A percentile compares a stretch with the other conserved stretches of the same genome.
Evolutionary conservation across 2,329 filamentous ascomycete genomes (phyloP).

Genomic region (Talaromyces pinophilus): DNA sequence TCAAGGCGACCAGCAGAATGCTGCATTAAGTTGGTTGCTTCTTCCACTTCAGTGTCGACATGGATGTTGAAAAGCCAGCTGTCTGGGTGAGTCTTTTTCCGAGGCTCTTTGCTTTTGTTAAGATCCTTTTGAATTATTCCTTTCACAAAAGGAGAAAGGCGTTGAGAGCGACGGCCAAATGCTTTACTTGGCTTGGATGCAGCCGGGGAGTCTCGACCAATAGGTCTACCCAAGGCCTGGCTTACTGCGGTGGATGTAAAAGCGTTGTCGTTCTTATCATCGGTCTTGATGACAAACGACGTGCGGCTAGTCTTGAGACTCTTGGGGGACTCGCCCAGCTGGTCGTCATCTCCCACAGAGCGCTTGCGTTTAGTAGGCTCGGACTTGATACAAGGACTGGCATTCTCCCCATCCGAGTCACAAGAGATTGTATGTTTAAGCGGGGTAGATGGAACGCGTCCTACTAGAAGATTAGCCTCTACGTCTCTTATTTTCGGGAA

Average conservation of each 20-base stretch:
- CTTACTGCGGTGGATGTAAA: conserved; percentile 50
- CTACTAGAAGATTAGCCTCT: neutral
- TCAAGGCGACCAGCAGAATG: conserved; percentile 85
- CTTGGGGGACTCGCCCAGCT: conserved; percentile 43
- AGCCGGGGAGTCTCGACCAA: conserved; percentile 75
- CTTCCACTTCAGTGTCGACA: conserved; percentile 85
- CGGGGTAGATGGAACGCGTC: conserved; percentile 29
- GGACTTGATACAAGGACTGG: conserved; percentile 56
- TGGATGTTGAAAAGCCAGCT: conserved; percentile 91
- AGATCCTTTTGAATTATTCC: conserved; percentile 49
- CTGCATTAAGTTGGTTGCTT: conserved; percentile 89
- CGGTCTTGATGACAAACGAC: conserved; percentile 22
- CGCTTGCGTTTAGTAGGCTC: conserved; percentile 49
- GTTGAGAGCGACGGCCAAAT: conserved; percentile 65
- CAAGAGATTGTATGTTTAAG: conserved; percentile 28
- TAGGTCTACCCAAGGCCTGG: conserved; percentile 63
- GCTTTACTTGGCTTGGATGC: conserved; percentile 64
- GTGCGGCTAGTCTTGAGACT: conserved; percentile 53
- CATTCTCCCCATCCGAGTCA: conserved; percentile 57
- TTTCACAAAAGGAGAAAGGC: conserved; percentile 45
- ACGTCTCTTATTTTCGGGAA: neutral
- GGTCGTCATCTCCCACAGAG: conserved; percentile 33
- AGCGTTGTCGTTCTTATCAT: conserved; percentile 27
- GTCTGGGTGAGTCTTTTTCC: conserved; percentile 45
- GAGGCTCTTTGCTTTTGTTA: conserved; percentile 13